Evolutionary conservation across 768 basidiomycete species (phyloP).

Genomic region (Boletus coccyginus): DNA sequence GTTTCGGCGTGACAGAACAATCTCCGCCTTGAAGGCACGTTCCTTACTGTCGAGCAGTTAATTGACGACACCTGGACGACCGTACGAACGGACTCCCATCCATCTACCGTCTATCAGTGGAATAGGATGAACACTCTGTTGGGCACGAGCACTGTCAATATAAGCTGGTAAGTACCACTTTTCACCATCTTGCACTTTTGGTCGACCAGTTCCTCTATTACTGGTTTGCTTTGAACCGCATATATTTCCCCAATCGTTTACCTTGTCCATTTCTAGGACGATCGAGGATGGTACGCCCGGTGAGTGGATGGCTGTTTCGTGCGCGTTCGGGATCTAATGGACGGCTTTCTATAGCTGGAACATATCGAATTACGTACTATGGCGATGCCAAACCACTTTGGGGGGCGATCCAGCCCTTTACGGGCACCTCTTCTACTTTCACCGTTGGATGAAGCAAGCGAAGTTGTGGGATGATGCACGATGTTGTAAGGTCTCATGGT

Average conservation of each 20-base stretch:
- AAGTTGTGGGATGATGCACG: constrained; percentile 26
- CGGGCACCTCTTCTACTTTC: constrained; percentile 60
- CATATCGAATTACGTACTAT: constrained; percentile 67
- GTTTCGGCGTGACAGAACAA: constrained; percentile 55
- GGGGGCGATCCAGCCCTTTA: constrained; percentile 62
- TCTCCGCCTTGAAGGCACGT: constrained; percentile 68
- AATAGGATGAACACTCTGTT: constrained; percentile 51
- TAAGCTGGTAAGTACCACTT: constrained; percentile 51
- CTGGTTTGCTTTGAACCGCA: constrained; percentile 4
- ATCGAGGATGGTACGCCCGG: constrained; percentile 55
- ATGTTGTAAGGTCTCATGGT: neutral
- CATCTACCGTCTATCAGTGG: constrained; percentile 72
- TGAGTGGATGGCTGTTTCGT: neutral
- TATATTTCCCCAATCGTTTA: neutral
- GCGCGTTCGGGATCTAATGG: neutral
- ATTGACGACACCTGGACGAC: constrained; percentile 49
- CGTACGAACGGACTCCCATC: constrained; percentile 74
- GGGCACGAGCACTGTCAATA: constrained; percentile 61
- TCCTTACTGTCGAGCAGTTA: constrained; percentile 61
- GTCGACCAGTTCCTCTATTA: neutral
- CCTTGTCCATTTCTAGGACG: constrained; percentile 38
- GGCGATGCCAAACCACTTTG: constrained; percentile 74
- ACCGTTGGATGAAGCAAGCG: constrained; percentile 37
- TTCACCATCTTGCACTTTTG: neutral
- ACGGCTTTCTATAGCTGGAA: constrained; percentile 46